Conservation (phyloP, 345 rosid genomes). For the Clarkia xantiana region DNA sequence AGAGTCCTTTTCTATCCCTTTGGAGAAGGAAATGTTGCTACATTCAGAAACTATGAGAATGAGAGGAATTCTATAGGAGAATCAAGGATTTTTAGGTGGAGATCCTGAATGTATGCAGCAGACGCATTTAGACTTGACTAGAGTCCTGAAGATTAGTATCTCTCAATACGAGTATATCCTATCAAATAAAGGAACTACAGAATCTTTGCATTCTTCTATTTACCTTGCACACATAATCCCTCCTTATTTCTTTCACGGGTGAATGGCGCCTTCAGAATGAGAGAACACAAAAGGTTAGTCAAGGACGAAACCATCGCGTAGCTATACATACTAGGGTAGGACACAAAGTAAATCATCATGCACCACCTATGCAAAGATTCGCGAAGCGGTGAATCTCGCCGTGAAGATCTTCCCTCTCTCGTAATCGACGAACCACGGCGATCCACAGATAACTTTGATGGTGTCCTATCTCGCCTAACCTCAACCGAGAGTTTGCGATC, state of each 20-base stretch:
- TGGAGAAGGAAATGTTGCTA: neutral
- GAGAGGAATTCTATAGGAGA: conserved; percentile 5
- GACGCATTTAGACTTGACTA: neutral
- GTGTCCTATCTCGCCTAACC: conserved; percentile 52
- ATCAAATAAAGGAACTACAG: conserved; percentile 4
- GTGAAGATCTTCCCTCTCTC: conserved; percentile 40
- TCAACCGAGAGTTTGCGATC: conserved; percentile 64
- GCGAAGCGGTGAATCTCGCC: conserved; percentile 58
- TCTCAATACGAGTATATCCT: conserved; percentile 3
- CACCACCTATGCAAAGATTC: conserved; percentile 90
- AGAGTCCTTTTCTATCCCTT: neutral
- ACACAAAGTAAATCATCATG: conserved; percentile 51
- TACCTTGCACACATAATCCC: conserved; percentile 99
- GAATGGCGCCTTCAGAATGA: conserved; percentile 97
- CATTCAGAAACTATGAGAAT: neutral
- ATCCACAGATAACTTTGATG: conserved; percentile 51
- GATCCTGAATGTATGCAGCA: neutral
- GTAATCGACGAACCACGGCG: conserved; percentile 59
- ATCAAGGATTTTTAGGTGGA: neutral
- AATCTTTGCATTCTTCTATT: conserved; percentile 15
- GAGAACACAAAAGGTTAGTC: conserved; percentile 65
- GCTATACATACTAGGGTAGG: conserved; percentile 50
- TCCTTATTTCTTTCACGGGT: conserved; percentile 83
- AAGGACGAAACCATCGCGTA: conserved; percentile 33
- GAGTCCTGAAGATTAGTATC: neutral